Percentiles rank a stretch among this genome's conserved stretches.
Evolutionary conservation across 208 protist species (phyloP).

Genomic region (Crithidia bombi): DNA sequence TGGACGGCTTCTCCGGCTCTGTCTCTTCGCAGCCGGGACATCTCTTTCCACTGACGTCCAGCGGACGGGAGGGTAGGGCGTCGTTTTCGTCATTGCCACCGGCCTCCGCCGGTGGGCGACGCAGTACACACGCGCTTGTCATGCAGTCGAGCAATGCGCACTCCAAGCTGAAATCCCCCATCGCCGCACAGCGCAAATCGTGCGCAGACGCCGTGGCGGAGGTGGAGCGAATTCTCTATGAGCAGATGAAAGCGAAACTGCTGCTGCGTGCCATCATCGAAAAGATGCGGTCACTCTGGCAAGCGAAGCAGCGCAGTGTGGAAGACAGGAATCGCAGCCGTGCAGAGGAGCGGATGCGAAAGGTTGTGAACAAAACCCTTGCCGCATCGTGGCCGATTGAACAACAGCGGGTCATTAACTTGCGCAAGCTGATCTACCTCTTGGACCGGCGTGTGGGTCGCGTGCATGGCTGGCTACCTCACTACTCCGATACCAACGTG

Average conservation of each 20-base stretch:
- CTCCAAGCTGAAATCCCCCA: not conserved
- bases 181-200: slow-evolving; percentile 1
- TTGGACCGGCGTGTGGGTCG: slow-evolving; percentile 71
- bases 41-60: not conserved
- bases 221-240: slow-evolving; percentile 66
- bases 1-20: not conserved
- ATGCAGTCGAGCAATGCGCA: not conserved
- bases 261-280: slow-evolving; percentile 69
- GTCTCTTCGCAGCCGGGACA: not conserved
- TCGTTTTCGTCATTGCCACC: not conserved
- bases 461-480: slow-evolving; percentile 70
- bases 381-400: slow-evolving; percentile 71
- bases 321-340: slow-evolving; percentile 46
- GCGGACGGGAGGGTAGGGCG: not conserved
- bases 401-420: slow-evolving; percentile 65
- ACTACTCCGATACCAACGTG: slow-evolving; percentile 72
- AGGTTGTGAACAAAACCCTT: slow-evolving; percentile 31
- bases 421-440: slow-evolving; percentile 77
- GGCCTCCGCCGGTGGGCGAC: not conserved
- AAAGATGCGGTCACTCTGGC: slow-evolving; percentile 80
- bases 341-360: slow-evolving; percentile 39
- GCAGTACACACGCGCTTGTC: slow-evolving; percentile 14
- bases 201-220: slow-evolving; percentile 42
- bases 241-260: slow-evolving; percentile 82
- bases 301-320: slow-evolving; percentile 46